Conservation (phyloP, 2,329 filamentous ascomycete species). For the Chaetomiaceae sp. region DNA sequence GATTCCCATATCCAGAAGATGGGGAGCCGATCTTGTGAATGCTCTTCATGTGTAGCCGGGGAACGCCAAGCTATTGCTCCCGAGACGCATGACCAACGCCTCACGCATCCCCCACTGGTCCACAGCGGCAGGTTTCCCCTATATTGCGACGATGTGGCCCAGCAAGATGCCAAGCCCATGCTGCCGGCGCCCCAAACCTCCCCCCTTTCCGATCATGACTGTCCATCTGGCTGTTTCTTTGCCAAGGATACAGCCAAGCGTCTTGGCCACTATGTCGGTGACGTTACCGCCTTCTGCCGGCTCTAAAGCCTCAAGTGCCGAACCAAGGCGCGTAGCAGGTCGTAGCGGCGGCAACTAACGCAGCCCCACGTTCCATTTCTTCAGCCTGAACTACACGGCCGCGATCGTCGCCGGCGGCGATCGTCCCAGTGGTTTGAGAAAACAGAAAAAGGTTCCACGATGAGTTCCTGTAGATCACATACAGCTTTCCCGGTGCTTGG, state of each 20-base stretch:
- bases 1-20: conserved; percentile 13
- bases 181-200: not conserved
- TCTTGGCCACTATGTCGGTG: conserved; percentile 1
- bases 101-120: not conserved
- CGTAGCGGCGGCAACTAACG: not conserved
- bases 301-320: conserved; percentile 4
- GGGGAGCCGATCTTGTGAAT: not conserved
- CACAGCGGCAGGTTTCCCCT: conserved; percentile 6
- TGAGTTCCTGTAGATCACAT: not conserved
- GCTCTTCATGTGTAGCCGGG: too few species aligned
- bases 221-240: not conserved
- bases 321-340: not conserved
- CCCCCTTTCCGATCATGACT: not conserved
- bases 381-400: conserved; percentile 7
- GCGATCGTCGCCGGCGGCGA: not conserved
- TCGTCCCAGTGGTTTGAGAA: not conserved
- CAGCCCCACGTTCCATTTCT: not conserved
- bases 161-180: not conserved
- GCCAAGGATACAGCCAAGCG: not conserved
- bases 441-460: not conserved
- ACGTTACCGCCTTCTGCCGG: conserved; percentile 1
- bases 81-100: conserved; percentile 5
- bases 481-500: conserved; percentile 7
- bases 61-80: not conserved
- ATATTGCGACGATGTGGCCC: conserved; percentile 1